These are phyloP conservation scores for Hericium erinaceus DNA, from an alignment of 768 basidiomycete species.

Conservation along the genomic window DNA sequence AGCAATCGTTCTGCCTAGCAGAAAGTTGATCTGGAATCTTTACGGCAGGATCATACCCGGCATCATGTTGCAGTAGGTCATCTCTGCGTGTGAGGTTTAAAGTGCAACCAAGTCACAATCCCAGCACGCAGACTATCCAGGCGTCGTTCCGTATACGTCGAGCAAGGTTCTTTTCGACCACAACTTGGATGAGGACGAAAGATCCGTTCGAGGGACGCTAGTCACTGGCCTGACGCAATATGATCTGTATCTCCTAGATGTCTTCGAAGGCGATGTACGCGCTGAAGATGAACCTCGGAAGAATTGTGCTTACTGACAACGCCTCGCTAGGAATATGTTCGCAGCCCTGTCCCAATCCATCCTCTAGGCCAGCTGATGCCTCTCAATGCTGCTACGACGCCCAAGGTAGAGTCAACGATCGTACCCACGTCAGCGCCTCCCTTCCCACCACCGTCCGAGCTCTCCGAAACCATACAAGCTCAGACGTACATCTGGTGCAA, in stretches of 20 bases:
- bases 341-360: conserved; percentile 43
- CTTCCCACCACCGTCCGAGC: conserved; percentile 27
- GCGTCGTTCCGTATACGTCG: conserved; percentile 51
- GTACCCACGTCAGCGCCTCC: conserved; percentile 32
- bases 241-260: conserved; percentile 65
- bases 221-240: conserved; percentile 57
- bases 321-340: conserved; percentile 57
- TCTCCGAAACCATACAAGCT: conserved; percentile 32
- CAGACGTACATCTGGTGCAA: conserved; percentile 68
- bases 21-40: background rate
- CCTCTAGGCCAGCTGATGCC: conserved; percentile 37
- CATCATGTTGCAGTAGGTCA: conserved; percentile 61
- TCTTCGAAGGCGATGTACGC: conserved; percentile 75
- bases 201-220: conserved; percentile 67
- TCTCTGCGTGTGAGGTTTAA: background rate
- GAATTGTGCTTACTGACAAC: background rate
- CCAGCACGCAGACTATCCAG: conserved; percentile 75
- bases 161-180: conserved; percentile 28
- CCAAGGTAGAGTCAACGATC: conserved; percentile 23
- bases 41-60: conserved; percentile 63
- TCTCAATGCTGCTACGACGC: conserved; percentile 14
- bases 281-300: background rate
- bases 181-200: conserved; percentile 50
- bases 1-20: background rate
- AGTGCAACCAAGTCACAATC: background rate